Evolutionary conservation across 176 grass and related monocot species (phyloP).

Genomic region (Cenchrus fungigraminus): DNA sequence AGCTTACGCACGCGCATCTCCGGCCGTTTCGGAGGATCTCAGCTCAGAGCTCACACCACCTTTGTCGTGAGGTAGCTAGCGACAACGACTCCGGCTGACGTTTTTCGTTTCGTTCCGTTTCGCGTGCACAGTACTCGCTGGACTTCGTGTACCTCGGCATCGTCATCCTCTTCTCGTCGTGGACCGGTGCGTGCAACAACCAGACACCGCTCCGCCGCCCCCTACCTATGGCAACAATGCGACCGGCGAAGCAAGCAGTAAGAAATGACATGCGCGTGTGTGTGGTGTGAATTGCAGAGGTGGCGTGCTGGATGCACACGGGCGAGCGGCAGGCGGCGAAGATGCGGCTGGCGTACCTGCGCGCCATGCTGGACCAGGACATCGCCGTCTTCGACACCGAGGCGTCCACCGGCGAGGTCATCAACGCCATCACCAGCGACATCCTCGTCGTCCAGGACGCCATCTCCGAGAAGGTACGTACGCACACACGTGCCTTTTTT

Average conservation of each 20-base stretch:
- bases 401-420: conserved; percentile 96
- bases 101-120: neutral
- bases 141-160: conserved; percentile 94
- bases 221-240: too few species aligned
- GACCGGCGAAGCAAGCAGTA: too few species aligned
- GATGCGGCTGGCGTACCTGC: conserved; percentile 92
- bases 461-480: conserved; percentile 89
- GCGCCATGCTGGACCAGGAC: conserved; percentile 93
- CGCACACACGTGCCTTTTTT: neutral
- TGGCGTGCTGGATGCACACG: conserved; percentile 99
- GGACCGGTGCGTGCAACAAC: conserved; percentile 59
- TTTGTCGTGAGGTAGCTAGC: neutral
- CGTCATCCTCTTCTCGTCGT: conserved; percentile 94
- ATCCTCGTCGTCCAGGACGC: conserved; percentile 97
- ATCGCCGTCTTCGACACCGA: conserved; percentile 93
- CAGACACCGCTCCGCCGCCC: too few species aligned
- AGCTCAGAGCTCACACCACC: neutral
- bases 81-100: neutral
- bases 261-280: neutral
- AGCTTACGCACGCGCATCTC: neutral
- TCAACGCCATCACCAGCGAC: conserved; percentile 93
- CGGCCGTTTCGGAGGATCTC: conserved; percentile 2
- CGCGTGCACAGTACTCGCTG: conserved; percentile 72
- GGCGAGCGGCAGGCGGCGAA: conserved; percentile 97
- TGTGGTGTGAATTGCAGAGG: conserved; percentile 51